Base-by-base conservation (phyloP, 129 eudicot species). In the Pseudognaphalium luteoalbum region DNA sequence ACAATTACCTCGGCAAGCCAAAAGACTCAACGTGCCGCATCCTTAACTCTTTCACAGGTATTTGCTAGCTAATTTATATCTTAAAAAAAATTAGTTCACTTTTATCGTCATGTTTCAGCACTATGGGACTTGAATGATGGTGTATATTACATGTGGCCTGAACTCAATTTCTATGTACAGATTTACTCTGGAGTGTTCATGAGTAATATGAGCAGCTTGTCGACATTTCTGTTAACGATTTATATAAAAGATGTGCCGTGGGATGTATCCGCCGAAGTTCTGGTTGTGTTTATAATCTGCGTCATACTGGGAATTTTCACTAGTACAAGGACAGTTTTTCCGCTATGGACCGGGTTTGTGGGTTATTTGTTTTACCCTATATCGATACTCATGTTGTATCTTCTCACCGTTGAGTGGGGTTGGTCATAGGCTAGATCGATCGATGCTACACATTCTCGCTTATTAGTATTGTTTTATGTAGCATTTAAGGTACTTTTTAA, bases 201-300 rank as follows among this genome's bases (percentile, higher is more conserved):
- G 96, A 87, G 83, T 82, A 91, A 75, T 65, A 77, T 89, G 74
- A 73, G 78, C 34, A 84, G 96, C 30, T 76, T 91, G 71, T 37
- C 85, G 11, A 68, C 86, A n/a, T 83, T 91, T 73, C 33, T 91
- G 33, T 78, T 82, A 5, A 67, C 90, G 10, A 86, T 91, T 20
- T 88, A 81, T 37, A 78, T 86, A 11, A 80, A 79, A 30, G 84
- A 83, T 21, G 44, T 87, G 67, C 71, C 87, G 11, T 87, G 89
- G 86, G 86, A 88, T 82, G 88, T 86, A 20, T 79, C 97, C 3
- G 91, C 97, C 11, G 97, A 91, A 78, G 88, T 88, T 73, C 76
- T 91, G 39, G 87, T 89, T 5, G 92, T 88, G 37, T 47, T 91
- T 51, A 60, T 88, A 11, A 81, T 85, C 10, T 85, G 90, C 70